Evolutionary conservation across 1,284 basidiomycete species (phyloP).

Genomic region (Ustilago loliicola): DNA sequence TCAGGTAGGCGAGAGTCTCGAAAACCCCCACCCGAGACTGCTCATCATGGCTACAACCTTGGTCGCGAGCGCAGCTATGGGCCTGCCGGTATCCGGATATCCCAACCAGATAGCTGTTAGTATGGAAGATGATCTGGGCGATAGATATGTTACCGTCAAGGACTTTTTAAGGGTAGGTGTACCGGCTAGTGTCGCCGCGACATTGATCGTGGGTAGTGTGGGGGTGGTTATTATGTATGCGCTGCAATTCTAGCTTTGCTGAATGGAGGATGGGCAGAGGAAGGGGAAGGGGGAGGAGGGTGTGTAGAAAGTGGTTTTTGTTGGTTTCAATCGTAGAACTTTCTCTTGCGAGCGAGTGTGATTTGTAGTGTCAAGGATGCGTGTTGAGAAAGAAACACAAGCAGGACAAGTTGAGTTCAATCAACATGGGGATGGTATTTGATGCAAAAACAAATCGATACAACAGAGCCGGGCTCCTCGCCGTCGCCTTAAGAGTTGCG

Average conservation of each 20-base stretch:
- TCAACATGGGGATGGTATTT: too few relatives aligned
- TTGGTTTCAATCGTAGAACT: neutral
- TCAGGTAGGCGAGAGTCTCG: conserved; percentile 83
- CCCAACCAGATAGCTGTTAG: conserved; percentile 81
- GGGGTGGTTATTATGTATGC: conserved; percentile 67
- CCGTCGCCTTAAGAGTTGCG: too few relatives aligned
- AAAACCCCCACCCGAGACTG: conserved; percentile 64
- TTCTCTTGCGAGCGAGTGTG: too few relatives aligned
- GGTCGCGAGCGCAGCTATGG: conserved; percentile 96
- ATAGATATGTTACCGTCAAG: conserved; percentile 73
- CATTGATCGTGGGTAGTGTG: conserved; percentile 72
- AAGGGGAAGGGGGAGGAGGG: too few relatives aligned
- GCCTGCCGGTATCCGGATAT: conserved; percentile 96
- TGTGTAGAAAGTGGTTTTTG: neutral
- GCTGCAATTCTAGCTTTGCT: conserved; percentile 40
- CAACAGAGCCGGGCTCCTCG: neutral
- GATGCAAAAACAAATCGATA: neutral
- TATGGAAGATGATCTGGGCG: conserved; percentile 94
- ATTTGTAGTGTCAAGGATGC: too few relatives aligned
- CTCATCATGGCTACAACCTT: conserved; percentile 78
- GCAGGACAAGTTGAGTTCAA: too few relatives aligned
- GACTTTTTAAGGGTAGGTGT: conserved; percentile 96
- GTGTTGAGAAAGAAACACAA: too few relatives aligned
- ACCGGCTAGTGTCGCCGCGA: conserved; percentile 88
- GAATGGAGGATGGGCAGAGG: too few relatives aligned